Conservation (phyloP, 805 yeast genomes). For the Teunomyces gatunensis region DNA sequence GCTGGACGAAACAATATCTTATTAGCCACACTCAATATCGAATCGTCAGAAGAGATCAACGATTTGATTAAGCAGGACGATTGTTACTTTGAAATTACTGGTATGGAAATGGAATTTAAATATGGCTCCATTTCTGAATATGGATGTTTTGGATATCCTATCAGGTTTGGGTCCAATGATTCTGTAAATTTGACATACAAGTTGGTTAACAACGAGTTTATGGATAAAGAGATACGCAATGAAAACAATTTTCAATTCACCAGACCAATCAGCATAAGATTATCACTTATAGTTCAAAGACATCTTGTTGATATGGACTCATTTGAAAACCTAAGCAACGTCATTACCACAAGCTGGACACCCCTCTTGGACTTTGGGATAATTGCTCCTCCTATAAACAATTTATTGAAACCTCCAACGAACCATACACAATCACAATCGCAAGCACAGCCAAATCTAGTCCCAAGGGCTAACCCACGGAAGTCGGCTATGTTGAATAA, state of each 20-base stretch:
- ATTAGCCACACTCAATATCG: slow-evolving; percentile 49
- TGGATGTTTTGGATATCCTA: slow-evolving; percentile 23
- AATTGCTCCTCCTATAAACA: slow-evolving; percentile 39
- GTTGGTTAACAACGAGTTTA: slow-evolving; percentile 28
- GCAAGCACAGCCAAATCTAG: slow-evolving; percentile 16
- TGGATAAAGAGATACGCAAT: slow-evolving; percentile 19
- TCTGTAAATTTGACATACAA: slow-evolving; percentile 36
- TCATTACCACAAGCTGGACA: slow-evolving; percentile 37
- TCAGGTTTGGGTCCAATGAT: slow-evolving; percentile 25
- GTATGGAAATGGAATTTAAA: slow-evolving; percentile 23
- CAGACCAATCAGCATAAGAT: slow-evolving; percentile 25
- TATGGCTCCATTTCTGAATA: slow-evolving; percentile 25
- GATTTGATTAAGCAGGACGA: slow-evolving; percentile 7
- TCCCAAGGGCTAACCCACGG: slow-evolving; percentile 7
- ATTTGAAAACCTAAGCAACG: slow-evolving; percentile 20
- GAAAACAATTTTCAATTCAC: slow-evolving; percentile 16
- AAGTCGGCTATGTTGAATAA: slow-evolving; percentile 23
- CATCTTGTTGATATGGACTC: slow-evolving; percentile 5
- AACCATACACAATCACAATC: slow-evolving; percentile 20
- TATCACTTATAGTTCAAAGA: slow-evolving; percentile 26
- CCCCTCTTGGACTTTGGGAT: slow-evolving; percentile 38
- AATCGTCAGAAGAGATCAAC: slow-evolving; percentile 41
- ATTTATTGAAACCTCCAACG: slow-evolving; percentile 28
- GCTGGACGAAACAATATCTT: slow-evolving; percentile 45
- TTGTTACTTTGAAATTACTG: slow-evolving; percentile 20